A percentile compares a stretch with the other conserved stretches of the same genome.
phyloP scores from a whole-genome alignment of 2,329 filamentous ascomycete species.

The Pseudogymnoascus sp. region DNA sequence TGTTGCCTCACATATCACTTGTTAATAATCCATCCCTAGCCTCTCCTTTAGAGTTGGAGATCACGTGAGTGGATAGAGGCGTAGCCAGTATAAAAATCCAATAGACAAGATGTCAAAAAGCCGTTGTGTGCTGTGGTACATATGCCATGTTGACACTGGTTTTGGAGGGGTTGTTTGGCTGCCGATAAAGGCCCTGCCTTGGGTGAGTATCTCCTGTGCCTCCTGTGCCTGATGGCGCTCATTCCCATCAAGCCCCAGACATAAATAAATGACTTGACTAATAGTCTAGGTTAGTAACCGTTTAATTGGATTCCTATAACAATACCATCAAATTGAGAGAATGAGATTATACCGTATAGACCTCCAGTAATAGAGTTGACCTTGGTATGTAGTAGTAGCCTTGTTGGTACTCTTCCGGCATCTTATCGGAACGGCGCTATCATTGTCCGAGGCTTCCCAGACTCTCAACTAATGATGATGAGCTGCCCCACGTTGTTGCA shows the following conservation, averaged over 20 bases:
- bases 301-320: neutral
- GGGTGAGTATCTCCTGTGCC: no score
- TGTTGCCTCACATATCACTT: neutral
- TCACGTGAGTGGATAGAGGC: neutral
- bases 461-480: slow-evolving; percentile 1
- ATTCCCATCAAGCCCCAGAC: neutral
- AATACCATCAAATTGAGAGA: neutral
- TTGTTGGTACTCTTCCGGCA: neutral
- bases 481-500: slow-evolving; percentile 10
- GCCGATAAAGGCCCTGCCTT: neutral
- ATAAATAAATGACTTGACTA: neutral
- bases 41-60: neutral
- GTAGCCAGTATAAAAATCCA: neutral
- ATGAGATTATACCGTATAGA: neutral
- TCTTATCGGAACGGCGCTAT: slow-evolving; percentile 5
- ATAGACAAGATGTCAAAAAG: neutral
- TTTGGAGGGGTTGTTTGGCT: neutral
- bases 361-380: neutral
- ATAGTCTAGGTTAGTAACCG: neutral
- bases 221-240: neutral
- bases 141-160: neutral
- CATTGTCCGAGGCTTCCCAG: slow-evolving; percentile 1
- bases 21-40: neutral
- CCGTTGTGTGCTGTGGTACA: neutral
- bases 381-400: neutral